These are phyloP conservation scores for Saitozyma podzolica DNA, from an alignment of 768 basidiomycete species.

Conservation along the genomic window DNA sequence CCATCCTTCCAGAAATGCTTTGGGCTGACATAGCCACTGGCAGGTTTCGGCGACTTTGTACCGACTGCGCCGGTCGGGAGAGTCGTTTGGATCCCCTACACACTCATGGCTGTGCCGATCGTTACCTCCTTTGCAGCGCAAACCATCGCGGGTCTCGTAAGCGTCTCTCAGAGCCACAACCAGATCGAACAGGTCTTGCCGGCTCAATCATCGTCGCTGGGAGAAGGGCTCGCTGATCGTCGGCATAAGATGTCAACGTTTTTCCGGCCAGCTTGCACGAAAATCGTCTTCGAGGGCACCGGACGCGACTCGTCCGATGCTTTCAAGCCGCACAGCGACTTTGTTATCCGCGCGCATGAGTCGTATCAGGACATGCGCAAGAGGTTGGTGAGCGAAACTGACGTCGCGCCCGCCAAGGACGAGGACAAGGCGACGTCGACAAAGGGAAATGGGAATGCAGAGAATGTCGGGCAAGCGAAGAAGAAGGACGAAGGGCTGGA, in stretches of 20 bases:
- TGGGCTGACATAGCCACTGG: neutral
- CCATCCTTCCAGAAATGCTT: neutral
- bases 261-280: too few species aligned
- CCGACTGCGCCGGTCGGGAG: slow-evolving; percentile 39
- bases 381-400: neutral
- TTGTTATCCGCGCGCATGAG: slow-evolving; percentile 32
- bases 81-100: slow-evolving; percentile 50
- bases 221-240: neutral
- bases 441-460: neutral
- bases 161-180: neutral
- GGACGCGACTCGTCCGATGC: slow-evolving; percentile 13
- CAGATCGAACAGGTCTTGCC: too few species aligned
- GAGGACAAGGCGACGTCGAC: neutral
- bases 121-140: slow-evolving; percentile 51
- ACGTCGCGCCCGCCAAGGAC: slow-evolving; percentile 2
- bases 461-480: neutral
- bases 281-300: too few species aligned
- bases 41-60: slow-evolving; percentile 49
- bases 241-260: too few species aligned
- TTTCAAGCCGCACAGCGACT: slow-evolving; percentile 39
- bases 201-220: slow-evolving; percentile 15
- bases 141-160: slow-evolving; percentile 44
- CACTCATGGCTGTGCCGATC: slow-evolving; percentile 51
- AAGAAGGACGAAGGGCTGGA: neutral
- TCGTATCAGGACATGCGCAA: slow-evolving; percentile 25